Evolutionary conservation across 2,329 filamentous ascomycete species (phyloP), one percentile per base, ranked within the genome.

Genomic region (Arthroderma sp.): DNA sequence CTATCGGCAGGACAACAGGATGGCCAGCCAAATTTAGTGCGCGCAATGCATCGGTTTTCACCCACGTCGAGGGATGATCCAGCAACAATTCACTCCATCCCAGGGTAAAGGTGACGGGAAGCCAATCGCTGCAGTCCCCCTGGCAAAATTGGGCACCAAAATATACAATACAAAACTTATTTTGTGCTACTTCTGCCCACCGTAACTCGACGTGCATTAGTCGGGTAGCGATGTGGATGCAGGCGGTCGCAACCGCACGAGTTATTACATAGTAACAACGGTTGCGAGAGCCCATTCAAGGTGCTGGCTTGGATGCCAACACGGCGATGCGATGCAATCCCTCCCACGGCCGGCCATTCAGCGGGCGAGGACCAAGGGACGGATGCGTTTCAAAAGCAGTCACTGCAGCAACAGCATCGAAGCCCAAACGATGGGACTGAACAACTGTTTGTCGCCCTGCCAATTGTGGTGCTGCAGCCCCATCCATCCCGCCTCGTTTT

Each of bases 151-250:
- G 51, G 51, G 51, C 51, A 54, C 33, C 51, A 52, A 52, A 47
- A 5, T 15, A 15, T 23, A 47, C 41, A 33, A 33, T 51, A 51
- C 25, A 51, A 51, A 51, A 51, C 47, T 31, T 51, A 51, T 21
- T 51, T 49, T 49, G 47, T 51, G 28, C n/a, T 19, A 51, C 47
- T 51, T 51, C 47, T 51, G 47, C 47, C 47, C 47, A 33, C 47
- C 25, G 47, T 51, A 51, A 33, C 25, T 54, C 31, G 5, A 11
- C 33, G 17, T 55, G 54, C 54, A 55, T 55, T 55, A 55, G 54
- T 55, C 54, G 38, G 54, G 54, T 55, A 55, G 54, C 54, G 38
- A 55, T 54, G 51, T 37, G 31, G 51, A 37, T 54, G 51, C 51
- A 54, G 51, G 25, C 31, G 51, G 47, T 33, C 47, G 47, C 47